Conservation (phyloP, 257 asterid genomes). For the Rauvolfia tetraphylla region DNA sequence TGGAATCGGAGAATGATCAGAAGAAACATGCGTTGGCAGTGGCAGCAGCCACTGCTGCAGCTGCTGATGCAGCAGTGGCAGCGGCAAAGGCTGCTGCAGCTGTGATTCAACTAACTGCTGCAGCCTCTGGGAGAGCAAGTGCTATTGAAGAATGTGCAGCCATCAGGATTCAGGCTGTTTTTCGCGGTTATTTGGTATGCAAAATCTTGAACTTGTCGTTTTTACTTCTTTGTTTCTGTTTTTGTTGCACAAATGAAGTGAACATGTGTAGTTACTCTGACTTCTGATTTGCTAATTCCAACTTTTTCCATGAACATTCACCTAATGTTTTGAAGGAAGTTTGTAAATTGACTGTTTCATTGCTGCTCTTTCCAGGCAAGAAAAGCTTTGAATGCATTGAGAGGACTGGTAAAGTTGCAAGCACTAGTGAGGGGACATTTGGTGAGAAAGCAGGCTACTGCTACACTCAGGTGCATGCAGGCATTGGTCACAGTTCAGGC, state of each 20-base stretch:
- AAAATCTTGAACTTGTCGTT: conserved; percentile 3
- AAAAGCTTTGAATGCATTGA: conserved; percentile 91
- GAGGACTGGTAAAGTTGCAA: conserved; percentile 86
- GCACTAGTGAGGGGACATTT: conserved; percentile 92
- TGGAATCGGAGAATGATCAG: conserved; percentile 37
- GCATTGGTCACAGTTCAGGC: conserved; percentile 77
- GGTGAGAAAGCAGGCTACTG: conserved; percentile 82
- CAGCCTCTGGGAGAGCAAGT: conserved; percentile 22
- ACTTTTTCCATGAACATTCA: neutral
- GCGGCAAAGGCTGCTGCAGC: conserved; percentile 81
- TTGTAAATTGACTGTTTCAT: neutral
- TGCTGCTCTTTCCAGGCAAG: conserved; percentile 54
- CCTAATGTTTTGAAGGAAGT: neutral
- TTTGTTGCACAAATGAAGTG: neutral
- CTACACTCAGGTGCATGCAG: conserved; percentile 90
- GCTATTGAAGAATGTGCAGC: conserved; percentile 60
- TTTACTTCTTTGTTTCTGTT: neutral
- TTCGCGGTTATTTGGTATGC: conserved; percentile 71
- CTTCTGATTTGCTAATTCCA: neutral
- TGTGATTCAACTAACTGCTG: conserved; percentile 51
- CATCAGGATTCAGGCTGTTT: conserved; percentile 65
- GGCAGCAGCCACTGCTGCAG: conserved; percentile 68
- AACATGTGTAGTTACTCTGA: neutral
- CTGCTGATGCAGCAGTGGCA: conserved; percentile 65
- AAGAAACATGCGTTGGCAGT: conserved; percentile 59